A percentile compares a stretch with the other conserved stretches of the same genome.
These are phyloP conservation scores for Jaapia argillacea DNA, from an alignment of 768 basidiomycete species.

Conservation along the genomic window DNA sequence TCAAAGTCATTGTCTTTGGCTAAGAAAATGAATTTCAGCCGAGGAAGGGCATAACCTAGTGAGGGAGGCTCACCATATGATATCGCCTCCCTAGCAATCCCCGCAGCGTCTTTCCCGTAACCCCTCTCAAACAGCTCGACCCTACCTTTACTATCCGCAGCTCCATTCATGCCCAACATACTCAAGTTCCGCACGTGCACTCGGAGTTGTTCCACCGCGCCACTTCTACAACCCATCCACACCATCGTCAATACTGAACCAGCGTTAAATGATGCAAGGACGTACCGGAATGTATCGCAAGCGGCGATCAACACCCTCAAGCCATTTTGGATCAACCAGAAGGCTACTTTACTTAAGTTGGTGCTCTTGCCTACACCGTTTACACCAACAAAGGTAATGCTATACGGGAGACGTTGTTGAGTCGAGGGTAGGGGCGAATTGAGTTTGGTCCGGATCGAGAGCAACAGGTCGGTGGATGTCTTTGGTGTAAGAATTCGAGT, in stretches of 20 bases:
- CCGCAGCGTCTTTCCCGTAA: constrained; percentile 98
- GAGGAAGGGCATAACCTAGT: too few relatives aligned
- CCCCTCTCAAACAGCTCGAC: constrained; percentile 95
- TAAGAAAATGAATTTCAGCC: constrained; percentile 18
- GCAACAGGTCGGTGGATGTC: constrained; percentile 90
- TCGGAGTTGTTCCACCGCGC: constrained; percentile 94
- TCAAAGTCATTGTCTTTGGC: constrained; percentile 88
- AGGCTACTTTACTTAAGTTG: constrained; percentile 95
- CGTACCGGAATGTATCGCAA: constrained; percentile 91
- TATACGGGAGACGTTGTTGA: constrained; percentile 78
- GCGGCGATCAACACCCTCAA: constrained; percentile 92
- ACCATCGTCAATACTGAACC: too few relatives aligned
- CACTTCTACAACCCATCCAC: constrained; percentile 50
- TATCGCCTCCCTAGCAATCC: constrained; percentile 94
- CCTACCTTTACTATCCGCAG: constrained; percentile 56
- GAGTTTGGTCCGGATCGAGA: constrained; percentile 86
- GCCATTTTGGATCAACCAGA: constrained; percentile 97
- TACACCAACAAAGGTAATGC: constrained; percentile 94
- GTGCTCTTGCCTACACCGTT: constrained; percentile 99
- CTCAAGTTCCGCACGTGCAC: constrained; percentile 94
- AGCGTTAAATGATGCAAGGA: constrained; percentile 6
- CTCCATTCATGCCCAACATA: constrained; percentile 67
- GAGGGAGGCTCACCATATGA: too few relatives aligned
- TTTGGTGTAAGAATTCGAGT: constrained; percentile 94
- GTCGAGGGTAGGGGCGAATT: constrained; percentile 63